Evolutionary conservation across 306 rosid genomes (phyloP).

Genomic region (Pueraria montana): DNA sequence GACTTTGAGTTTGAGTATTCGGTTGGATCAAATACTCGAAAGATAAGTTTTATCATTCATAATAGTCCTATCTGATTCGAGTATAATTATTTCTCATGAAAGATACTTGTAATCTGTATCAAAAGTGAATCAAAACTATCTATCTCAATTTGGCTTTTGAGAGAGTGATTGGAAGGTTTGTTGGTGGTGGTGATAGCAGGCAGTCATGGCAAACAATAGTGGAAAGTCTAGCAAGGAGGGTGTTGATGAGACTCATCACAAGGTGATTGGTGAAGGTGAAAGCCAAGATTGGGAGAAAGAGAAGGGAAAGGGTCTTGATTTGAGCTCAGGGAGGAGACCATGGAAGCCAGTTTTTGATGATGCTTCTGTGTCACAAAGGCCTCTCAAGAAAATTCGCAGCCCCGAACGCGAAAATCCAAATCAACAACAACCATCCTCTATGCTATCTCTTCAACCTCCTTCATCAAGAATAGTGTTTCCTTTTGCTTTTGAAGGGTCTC

Average conservation of each 20-base stretch:
- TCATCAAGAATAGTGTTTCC: constrained; percentile 72
- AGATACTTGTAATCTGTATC: not conserved
- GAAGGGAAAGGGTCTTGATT: constrained; percentile 47
- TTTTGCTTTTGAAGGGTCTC: constrained; percentile 66
- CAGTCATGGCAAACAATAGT: constrained; percentile 62
- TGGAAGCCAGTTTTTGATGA: constrained; percentile 63
- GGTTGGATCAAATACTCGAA: too few relatives aligned
- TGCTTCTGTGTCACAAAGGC: constrained; percentile 59
- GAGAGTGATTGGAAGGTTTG: constrained; percentile 46
- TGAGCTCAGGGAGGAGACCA: constrained; percentile 51
- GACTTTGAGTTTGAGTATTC: not conserved
- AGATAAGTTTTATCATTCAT: not conserved
- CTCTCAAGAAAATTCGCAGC: constrained; percentile 71
- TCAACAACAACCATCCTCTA: constrained; percentile 38
- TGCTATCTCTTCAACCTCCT: constrained; percentile 45
- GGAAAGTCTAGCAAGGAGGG: constrained; percentile 59
- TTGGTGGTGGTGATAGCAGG: not conserved
- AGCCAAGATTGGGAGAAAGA: constrained; percentile 50
- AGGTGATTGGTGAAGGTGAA: constrained; percentile 42
- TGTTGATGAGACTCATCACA: constrained; percentile 40
- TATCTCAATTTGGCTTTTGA: constrained; percentile 36
- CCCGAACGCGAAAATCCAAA: constrained; percentile 56
- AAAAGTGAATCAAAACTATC: not conserved
- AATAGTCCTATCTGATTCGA: not conserved
- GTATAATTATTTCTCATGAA: not conserved